Base-by-base conservation (phyloP, 345 rosid genomes). In the Adansonia digitata region DNA sequence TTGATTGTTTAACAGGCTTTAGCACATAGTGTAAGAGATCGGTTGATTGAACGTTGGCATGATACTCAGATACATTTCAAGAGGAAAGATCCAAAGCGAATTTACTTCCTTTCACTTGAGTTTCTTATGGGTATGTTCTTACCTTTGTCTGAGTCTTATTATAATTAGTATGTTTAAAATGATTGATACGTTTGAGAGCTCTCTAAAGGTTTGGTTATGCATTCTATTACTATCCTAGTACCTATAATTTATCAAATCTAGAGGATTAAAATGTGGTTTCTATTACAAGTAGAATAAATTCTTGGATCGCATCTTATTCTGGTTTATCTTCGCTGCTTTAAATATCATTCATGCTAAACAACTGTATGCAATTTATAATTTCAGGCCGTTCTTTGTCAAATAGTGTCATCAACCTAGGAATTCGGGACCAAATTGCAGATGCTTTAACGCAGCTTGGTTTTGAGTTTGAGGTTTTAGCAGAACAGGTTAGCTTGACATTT, bases 11-110 rank as follows among this genome's bases (percentile, higher is more conserved):
- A 20, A 45, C 61, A 85, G 88, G 88, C 86, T 71, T 71, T 85
- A 61, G 77, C 86, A 3, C 86, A 81, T 48, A 82, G 83, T 66
- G 88, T 85, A 48, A 77, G 84, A 73, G 88, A 82, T 63, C 79
- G 86, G 78, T 77, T 85, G 84, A 79, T 85, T 74, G 86, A 85
- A 61, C 75, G 88, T 17, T 82, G 86, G 83, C 88, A 82, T 81
- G 86, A 85, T 73, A 85, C 86, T 34, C 88, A 81, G 76, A 67
- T 81, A 15, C 57, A 81, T 71, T 85, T 85, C 81, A 79, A 83
- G 80, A 79, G 69, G 78, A 81, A 78, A 73, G 86, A 83, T 59
- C 88, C 88, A 12, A 85, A 83, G 81, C 84, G 88, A 77, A 35
- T 85, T 43, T 85, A 85, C 73, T 85, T 82, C 74, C 82, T 85